Evolutionary conservation across 441 rosid genomes (phyloP), one percentile per base, ranked within the genome.

Genomic region (California macrophylla): DNA sequence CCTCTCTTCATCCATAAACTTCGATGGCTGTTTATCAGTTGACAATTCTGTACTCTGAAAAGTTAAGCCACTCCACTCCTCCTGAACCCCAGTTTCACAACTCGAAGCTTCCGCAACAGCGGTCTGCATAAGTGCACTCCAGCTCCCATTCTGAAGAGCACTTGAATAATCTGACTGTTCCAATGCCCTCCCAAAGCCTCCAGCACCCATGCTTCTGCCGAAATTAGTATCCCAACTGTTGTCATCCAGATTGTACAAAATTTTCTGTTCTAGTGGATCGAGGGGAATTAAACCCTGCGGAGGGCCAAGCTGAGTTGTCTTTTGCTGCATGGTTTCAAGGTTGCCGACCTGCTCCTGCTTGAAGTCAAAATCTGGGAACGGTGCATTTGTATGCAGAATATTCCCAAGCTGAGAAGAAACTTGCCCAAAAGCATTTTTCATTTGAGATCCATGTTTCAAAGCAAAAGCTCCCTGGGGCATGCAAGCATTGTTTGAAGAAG

Each of bases 51-150:
- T 80, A 74, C 81, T 86, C 78, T 82, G 90, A 69, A 79, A 75
- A 52, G 85, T 79, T 77, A 86, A 77, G 76, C 90, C 86, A 75
- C 86, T 84, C 82, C 84, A 84, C 80, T 82, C 88, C 74, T 86
- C 90, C 70, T 82, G 87, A 56, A 81, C 58, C 64, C 81, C 84
- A 68, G 83, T 81, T 32, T 84, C 84, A 70, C 85, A 82, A 76
- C 86, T 86, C 61, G 90, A 86, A 42, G 85, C 84, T 77, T 86
- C 90, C 64, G 86, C 86, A 15, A 86, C 79, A 54, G 88, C 88
- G 63, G 88, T 78, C 71, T 86, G 88, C 88, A 86, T 84, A 30
- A 86, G 87, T 52, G 90, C 88, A 75, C 90, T 86, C 90, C 90
- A 86, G 79, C 90, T 86, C 68, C 90, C 90, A 81, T 87, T 84